Evolutionary conservation across 1,139 yeast species (phyloP).

Genomic region (Sugiyamaella sp.): DNA sequence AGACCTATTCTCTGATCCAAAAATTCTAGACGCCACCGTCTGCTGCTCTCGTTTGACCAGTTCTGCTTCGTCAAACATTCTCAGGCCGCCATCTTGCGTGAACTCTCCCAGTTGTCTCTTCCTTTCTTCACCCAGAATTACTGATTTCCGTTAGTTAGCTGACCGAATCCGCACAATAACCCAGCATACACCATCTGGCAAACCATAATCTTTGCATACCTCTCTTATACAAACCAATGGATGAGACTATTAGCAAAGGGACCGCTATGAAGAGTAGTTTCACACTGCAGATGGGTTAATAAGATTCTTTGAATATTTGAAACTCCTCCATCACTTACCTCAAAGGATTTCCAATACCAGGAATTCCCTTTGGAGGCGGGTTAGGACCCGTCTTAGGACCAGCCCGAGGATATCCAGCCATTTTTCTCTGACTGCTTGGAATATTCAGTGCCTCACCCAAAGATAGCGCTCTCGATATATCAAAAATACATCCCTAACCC

Average conservation of each 20-base stretch:
- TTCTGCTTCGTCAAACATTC: conserved; percentile 51
- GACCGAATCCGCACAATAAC: not conserved
- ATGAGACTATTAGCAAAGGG: conserved; percentile 46
- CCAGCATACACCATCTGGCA: not conserved
- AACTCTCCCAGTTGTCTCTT: conserved; percentile 53
- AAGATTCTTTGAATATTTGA: conserved; percentile 5
- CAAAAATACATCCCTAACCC: not conserved
- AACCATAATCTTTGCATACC: too few species aligned
- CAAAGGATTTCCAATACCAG: conserved; percentile 7
- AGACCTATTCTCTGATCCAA: conserved; percentile 44
- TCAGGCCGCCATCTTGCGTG: conserved; percentile 52
- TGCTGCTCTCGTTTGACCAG: conserved; percentile 43
- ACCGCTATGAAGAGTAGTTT: conserved; percentile 48
- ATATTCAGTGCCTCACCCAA: too few species aligned
- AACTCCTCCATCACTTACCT: conserved; percentile 12
- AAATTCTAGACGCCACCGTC: conserved; percentile 47
- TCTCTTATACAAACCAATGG: conserved; percentile 44
- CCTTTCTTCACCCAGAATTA: conserved; percentile 50
- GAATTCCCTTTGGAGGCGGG: too few species aligned
- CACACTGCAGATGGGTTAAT: conserved; percentile 32
- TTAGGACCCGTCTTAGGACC: conserved; percentile 4
- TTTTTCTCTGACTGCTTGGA: not conserved
- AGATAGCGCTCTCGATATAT: too few species aligned
- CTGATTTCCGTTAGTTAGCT: conserved; percentile 22
- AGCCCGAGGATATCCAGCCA: too few species aligned